Evolutionary conservation across 192 early-diverging fungal genomes (phyloP), one percentile per base, ranked within the genome.

Genomic region (Entomortierella beljakovae): DNA sequence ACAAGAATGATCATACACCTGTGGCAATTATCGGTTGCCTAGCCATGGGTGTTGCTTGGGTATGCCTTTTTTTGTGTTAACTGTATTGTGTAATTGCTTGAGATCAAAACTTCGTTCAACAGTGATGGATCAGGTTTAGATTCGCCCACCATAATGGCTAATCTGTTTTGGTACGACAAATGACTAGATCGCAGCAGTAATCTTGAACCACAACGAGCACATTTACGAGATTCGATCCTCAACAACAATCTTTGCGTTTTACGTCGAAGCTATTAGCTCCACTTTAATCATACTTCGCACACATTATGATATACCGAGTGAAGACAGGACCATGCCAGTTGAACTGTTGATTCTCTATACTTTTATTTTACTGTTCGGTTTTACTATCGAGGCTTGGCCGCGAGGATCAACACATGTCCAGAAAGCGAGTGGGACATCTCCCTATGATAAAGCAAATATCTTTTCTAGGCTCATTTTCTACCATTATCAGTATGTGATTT

Each of bases 371-470:
- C 16, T 34, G 0, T 6, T 59, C 11, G 74, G 74, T 31, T 70
- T 79, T 8, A 9, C 64, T 0, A 22, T 70, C 25, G 74, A 79
- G 40, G 59, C 60, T 5, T 79, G 74, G 74, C 74, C 74, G 2
- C 20, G 74, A 37, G 61, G 61, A 15, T 25, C n/a, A 6, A 79
- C 74, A 4, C 40, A n/a, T 0, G 61, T 69, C 0, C 74, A 79
- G 20, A 53, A 52, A 25, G 22, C 16, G 26, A 68, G 66, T 20
- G 29, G 35, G 22, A 59, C 50, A 1, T 32, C 52, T 5, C 7
- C 33, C 35, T 71, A 81, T 23, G 67, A 46, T 46, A 61, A 61
- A 37, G 80, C 80, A 32, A 81, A 81, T 61, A 29, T 81, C 6
- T 35, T 68, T 37, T 73, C 80, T 8, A 56, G 56, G 0, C 37